Evolutionary conservation across 257 asterid species (phyloP).

Genomic region (Nicotiana knightiana): DNA sequence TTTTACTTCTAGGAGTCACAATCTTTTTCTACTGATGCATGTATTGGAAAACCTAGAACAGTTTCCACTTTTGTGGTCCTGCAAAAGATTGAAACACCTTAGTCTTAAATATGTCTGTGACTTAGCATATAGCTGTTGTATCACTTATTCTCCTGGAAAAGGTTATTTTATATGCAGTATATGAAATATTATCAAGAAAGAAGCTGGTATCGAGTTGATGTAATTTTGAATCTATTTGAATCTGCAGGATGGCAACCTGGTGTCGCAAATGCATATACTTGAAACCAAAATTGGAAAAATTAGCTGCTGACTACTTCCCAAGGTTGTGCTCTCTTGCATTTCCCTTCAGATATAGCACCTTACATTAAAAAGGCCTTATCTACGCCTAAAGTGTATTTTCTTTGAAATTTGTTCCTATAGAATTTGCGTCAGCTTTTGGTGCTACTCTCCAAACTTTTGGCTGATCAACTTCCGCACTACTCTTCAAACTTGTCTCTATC

Average conservation of each 20-base stretch:
- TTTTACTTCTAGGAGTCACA: not conserved
- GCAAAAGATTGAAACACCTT: not conserved
- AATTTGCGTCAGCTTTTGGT: not conserved
- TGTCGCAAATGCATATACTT: conserved; percentile 94
- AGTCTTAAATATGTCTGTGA: too few species aligned
- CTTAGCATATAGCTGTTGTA: not conserved
- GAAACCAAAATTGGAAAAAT: conserved; percentile 85
- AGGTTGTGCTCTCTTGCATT: conserved; percentile 39
- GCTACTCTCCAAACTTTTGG: not conserved
- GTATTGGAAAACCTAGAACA: not conserved
- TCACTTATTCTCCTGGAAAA: not conserved
- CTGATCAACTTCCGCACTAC: not conserved
- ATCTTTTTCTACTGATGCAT: not conserved
- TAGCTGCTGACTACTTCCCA: conserved; percentile 85
- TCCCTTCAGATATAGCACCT: not conserved
- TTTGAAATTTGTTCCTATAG: not conserved
- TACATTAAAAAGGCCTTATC: not conserved
- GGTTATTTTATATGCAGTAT: not conserved
- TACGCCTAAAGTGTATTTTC: not conserved
- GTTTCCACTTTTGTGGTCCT: not conserved
- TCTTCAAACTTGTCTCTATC: not conserved
- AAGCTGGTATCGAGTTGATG: not conserved
- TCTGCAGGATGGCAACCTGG: conserved; percentile 90
- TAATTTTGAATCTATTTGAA: not conserved
- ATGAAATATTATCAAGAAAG: not conserved